Evolutionary conservation across 768 basidiomycete species (phyloP), one percentile per base, ranked within the genome.

Genomic region (Ramaria sp.): DNA sequence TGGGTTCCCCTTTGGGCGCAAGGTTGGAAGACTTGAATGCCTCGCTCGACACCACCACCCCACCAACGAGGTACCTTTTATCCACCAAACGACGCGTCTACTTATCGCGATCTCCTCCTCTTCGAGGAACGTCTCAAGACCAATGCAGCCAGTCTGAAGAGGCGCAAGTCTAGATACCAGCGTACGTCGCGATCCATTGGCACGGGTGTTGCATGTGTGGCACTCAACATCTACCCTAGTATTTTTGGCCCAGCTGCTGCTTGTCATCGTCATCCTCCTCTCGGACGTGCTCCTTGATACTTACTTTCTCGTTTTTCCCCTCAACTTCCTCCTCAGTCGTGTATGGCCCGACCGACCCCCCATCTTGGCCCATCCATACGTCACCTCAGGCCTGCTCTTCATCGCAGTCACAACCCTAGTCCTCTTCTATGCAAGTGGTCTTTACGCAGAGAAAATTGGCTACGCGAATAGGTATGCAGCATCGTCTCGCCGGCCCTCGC

Each of bases 41-140:
- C 48, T 34, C 48, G 48, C 10, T 50, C 48, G 30, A 61, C 64
- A 16, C 59, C 64, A 30, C 66, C 64, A 39, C 62, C 64, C 3
- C n/a, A n/a, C n/a, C 56, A 61, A 44, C 66, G 63, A 38, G 61
- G 64, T 34, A 69, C 75, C 1, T 82, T 73, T 63, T 65, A 74
- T 58, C 88, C 90, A 0, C 70, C 83, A 36, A 81, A 81, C 62
- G 92, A 94, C 66, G 74, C 74, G 49, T 75, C 84, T 12, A 93
- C 92, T 1, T 90, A 86, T 67, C 74, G 86, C 43, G 95, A 99
- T 65, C 71, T 99, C 13, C 76, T 97, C 22, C 71, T 91, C 43
- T 97, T 98, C 57, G 95, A 99, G 70, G 94, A 97, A 65, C 78
- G 95, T n/a, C 79, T 99, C 56, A 96, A 96, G 71, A 85, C 87